Evolutionary conservation across 257 asterid genomes (phyloP), one percentile per base, ranked within the genome.

Genomic region (Solanum sejunctum): DNA sequence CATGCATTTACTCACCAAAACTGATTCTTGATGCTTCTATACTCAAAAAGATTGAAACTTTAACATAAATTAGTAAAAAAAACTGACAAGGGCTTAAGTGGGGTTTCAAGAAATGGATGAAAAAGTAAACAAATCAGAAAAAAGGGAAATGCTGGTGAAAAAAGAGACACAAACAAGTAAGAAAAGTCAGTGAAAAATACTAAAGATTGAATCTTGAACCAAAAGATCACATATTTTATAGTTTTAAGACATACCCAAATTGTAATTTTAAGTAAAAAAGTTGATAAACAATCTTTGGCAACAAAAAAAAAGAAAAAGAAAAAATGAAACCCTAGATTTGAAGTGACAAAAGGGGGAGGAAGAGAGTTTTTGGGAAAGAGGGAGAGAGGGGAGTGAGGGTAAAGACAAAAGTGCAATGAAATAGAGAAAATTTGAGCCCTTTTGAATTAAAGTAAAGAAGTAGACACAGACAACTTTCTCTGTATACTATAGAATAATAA

Each of bases 1-100:
- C 91, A 89, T 89, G 87, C 90, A 89, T 89, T 89, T 87, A 88
- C 88, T 69, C 86, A 60, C 77, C 51, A 39, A 58, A 47, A 85
- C 78, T 60, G 45, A 23, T 18, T 41, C 26, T 12, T 36, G 12
- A 52, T 39, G 16, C 63, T 77, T 49, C 26, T 51, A 51, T 8
- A 77, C 45, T 26, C 63, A 77, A 52, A 77, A 77, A 77, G 47
- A 77, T 26, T 51, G 26, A 26, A 77, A 52, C 82, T 51, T 77
- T 23, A 77, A 51, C 61, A 77, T 77, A 26, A 77, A 23, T 51
- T 77, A 51, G 63, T 16, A 51, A 77, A 32, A 69, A 61, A 47
- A 20, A 18, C 61, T 47, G 2, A 75, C 82, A 75, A 75, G 58
- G 21, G 61, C 47, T 77, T 16, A 16, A 77, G 47, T 77, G 64